Evolutionary conservation across 768 basidiomycete species (phyloP), one percentile per base, ranked within the genome.

Genomic region (Kwoniella dejecticola): DNA sequence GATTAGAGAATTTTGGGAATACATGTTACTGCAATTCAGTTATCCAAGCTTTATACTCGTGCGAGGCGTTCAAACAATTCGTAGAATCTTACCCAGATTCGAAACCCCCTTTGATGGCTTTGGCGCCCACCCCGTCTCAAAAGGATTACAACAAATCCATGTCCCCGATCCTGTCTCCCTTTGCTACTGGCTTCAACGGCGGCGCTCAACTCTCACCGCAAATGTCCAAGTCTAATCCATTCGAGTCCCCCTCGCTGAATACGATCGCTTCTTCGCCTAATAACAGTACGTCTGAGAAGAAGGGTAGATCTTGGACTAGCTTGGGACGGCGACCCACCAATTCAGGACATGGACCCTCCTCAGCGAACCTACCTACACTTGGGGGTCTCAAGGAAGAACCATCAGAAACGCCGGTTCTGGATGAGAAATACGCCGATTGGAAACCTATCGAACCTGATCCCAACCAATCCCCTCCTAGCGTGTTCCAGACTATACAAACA

Each of bases 21-120:
- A 98, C 91, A 47, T 98, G 94, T 81, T 99, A 99, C 80, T 93
- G 89, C 81, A 99, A 98, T 80, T 96, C 95, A n/a, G 92, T 99
- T 23, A 84, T 99, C 15, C 95, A 99, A 79, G 88, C 96, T 0
- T 85, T 98, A 57, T 99, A 97, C 81, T 95, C 94, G 78, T 97
- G 93, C 77, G 81, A 85, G 23, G 94, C 95, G 1, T 97, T 99
- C 77, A 85, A 94, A 52, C 89, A 94, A 50, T 89, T 96, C 59
- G 83, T 97, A 68, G 89, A 77, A 44, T 69, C 76, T 21, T 80
- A 79, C 45, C 76, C 76, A 2, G 69, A 75, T 88, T 68, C 82
- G 83, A 62, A 71, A 81, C 54, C 89, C 86, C 79, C 80, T 80
- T 53, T 85, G 82, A 57, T 75, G 77, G 57, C 82, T 77, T 60